Conservation (phyloP, 1,284 basidiomycete species). For the Peniophora sp. region DNA sequence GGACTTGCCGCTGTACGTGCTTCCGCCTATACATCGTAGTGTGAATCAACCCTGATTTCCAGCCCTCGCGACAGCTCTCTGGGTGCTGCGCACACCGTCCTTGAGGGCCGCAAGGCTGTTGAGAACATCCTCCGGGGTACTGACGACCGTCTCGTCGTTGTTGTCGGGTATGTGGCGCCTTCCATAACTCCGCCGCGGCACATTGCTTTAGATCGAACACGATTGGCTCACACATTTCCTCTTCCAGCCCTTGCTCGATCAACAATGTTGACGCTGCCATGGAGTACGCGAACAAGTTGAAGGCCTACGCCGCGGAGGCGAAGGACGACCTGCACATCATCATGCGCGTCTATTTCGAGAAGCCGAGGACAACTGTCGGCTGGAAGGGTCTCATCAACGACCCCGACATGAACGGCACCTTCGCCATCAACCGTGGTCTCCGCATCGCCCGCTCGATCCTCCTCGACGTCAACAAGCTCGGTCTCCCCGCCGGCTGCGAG, state of each 20-base stretch:
- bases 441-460: conserved; percentile 86
- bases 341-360: conserved; percentile 97
- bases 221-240: conserved; percentile 6
- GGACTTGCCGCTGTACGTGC: conserved; percentile 66
- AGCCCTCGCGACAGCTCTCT: conserved; percentile 40
- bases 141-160: conserved; percentile 85
- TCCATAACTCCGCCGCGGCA: neutral
- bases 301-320: conserved; percentile 73
- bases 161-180: conserved; percentile 61
- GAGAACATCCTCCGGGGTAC: conserved; percentile 78
- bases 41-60: conserved; percentile 2
- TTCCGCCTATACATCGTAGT: neutral
- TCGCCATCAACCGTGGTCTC: conserved; percentile 95
- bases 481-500: conserved; percentile 83
- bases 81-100: conserved; percentile 70
- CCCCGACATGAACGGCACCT: conserved; percentile 78
- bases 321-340: conserved; percentile 89
- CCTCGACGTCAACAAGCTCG: conserved; percentile 80
- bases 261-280: conserved; percentile 81
- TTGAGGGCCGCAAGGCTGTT: conserved; percentile 74
- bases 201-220: neutral
- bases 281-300: conserved; percentile 78
- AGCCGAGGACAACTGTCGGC: conserved; percentile 92
- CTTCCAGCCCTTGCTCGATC: conserved; percentile 83
- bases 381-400: conserved; percentile 99